A percentile compares a stretch with the other conserved stretches of the same genome.
phyloP scores from a whole-genome alignment of 768 basidiomycete genomes.

The Leucocoprinus leucothites region DNA sequence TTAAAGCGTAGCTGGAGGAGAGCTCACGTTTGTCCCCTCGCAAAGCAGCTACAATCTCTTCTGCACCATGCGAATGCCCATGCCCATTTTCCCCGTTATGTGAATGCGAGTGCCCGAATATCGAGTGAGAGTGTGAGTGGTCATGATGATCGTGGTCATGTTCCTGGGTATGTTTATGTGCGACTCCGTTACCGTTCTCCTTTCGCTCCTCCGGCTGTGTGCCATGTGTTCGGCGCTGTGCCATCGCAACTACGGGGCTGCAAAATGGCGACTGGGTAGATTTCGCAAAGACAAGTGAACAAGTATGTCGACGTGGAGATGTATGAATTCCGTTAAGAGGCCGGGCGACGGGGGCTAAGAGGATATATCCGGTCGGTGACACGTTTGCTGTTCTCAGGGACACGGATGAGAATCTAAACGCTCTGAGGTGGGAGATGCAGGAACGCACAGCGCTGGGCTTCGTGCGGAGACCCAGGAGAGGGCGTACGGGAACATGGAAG shows the following conservation, averaged over 20 bases:
- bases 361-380: slow-evolving; percentile 5
- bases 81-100: slow-evolving; percentile 55
- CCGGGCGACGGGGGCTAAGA: background rate
- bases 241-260: slow-evolving; percentile 7
- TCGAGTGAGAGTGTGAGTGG: slow-evolving; percentile 57
- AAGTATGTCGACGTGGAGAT: background rate
- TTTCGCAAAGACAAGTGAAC: background rate
- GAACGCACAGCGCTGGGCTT: background rate
- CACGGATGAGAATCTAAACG: background rate
- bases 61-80: slow-evolving; percentile 54
- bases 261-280: background rate
- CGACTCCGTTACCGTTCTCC: slow-evolving; percentile 14
- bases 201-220: slow-evolving; percentile 14
- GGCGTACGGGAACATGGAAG: slow-evolving; percentile 3
- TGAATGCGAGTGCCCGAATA: slow-evolving; percentile 65
- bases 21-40: slow-evolving; percentile 55
- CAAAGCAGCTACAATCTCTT: slow-evolving; percentile 65
- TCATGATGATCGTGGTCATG: slow-evolving; percentile 29
- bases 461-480: background rate
- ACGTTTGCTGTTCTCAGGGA: slow-evolving; percentile 13
- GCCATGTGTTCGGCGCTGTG: slow-evolving; percentile 13
- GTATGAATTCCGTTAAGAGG: background rate
- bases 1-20: background rate
- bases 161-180: slow-evolving; percentile 26
- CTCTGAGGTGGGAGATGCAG: background rate